Evolutionary conservation across 2,329 filamentous ascomycete genomes (phyloP), one percentile per base, ranked within the genome.

Genomic region (Amphichorda felina): DNA sequence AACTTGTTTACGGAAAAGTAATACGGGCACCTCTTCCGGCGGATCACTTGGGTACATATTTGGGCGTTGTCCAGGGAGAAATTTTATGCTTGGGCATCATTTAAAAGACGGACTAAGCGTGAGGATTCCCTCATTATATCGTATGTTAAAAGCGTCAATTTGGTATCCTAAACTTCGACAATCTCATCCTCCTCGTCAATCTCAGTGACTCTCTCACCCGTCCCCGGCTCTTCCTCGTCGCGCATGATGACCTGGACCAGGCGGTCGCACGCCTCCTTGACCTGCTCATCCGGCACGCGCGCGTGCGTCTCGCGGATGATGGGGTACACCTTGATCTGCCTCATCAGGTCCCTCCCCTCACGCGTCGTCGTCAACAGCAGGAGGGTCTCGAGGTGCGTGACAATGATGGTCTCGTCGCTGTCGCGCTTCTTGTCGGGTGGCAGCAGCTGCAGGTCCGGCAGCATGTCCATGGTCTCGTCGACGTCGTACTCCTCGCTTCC

Each of bases 341-440:
- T 71, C 68, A 96, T 65, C 37, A 72, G 61, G 6, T 93, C 82
- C 40, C 89, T 72, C 2, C 81, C 85, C 45, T 79, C 67, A 6
- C 75, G 68, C 7, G 84, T 89, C 5, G 82, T 88, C 0, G 84
- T 88, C 39, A 98, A 59, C 14, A 98, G 61, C 38, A 88, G 70
- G 37, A 98, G 56, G 1, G 87, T 94, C 61, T 98, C 91, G 15
- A 98, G 60, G 54, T 96, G 88, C 3, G 84, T 91, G 51, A 82
- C 75, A 36, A 95, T 68, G 43, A 94, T 91, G 32, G 74, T 72
- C 13, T 61, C 56, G 48, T 95, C 85, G 4, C 69, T 57, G 43
- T 98, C 91, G 28, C 89, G 75, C 58, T 80, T 67, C 66, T 98
- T 96, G 51, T 95, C 87, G 0, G 87, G 82, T 0, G 87, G 82